Base-by-base conservation (phyloP, 2,329 filamentous ascomycete species). In the Cladophialophora carrionii region DNA sequence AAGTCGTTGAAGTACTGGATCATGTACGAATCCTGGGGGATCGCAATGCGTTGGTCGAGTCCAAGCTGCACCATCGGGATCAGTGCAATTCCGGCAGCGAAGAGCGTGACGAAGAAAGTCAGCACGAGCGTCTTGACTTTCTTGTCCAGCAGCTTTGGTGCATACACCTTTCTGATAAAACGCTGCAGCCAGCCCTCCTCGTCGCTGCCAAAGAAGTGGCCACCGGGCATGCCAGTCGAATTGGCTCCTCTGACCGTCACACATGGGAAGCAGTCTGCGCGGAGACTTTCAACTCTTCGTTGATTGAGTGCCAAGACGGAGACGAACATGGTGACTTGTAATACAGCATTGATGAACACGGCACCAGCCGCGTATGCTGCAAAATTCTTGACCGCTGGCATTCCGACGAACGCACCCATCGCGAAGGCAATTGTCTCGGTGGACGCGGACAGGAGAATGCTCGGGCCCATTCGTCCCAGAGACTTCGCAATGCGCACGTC, bases 311-410 rank as follows among this genome's bases (percentile, higher is more conserved):
- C 88, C 7, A 99, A 83, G 2, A 98, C 89, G 0, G 96, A 94
- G 46, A 97, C 86, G 74, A 99, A 99, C 87, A 98, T 94, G 0
- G 96, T 99, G 71, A 98, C 90, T 76, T 99, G 95, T 5, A 99
- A 81, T n/a, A 98, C 76, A 0, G 96, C 96, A 75, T 99, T 99
- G 82, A 99, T 94, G 72, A 98, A 88, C 10, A 99, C 95, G 10
- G 95, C 95, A 57, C 95, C 95, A 1, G 95, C 93, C 12, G 95
- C 95, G 75, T 99, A 99, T 2, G 94, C 88, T 17, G 95, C 96
- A 78, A 99, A 99, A 78, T 99, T 99, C 68, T 92, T 88, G 51
- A 99, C 96, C 1, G 95, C 95, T 17, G 96, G 95, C 95, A 99
- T 99, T 56, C 93, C 93, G 6, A 97, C 96, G 67, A 95, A 94